Percentiles rank a stretch among this genome's conserved stretches.
Conservation (phyloP, 345 rosid species). For the Acer saccharum region DNA sequence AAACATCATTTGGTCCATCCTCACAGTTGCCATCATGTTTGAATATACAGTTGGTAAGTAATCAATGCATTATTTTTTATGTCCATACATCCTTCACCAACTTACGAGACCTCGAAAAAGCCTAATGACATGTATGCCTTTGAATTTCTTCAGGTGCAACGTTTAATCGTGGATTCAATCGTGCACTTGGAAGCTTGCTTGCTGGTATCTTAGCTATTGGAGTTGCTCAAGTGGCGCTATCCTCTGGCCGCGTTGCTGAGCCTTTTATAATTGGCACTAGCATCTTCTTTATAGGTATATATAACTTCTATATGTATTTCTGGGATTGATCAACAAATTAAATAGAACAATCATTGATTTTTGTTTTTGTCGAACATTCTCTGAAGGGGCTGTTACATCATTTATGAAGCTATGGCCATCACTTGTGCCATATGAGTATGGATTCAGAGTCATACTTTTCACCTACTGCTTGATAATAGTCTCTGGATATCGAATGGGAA, state of each 20-base stretch:
- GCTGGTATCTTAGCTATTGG: slow-evolving; percentile 57
- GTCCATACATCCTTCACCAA: neutral
- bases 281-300: slow-evolving; percentile 67
- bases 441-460: slow-evolving; percentile 62
- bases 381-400: slow-evolving; percentile 57
- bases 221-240: slow-evolving; percentile 47
- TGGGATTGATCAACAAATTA: neutral
- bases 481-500: slow-evolving; percentile 66
- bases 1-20: slow-evolving; percentile 70
- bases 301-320: slow-evolving; percentile 3
- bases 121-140: neutral
- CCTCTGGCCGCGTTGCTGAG: slow-evolving; percentile 44
- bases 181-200: slow-evolving; percentile 65
- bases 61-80: neutral
- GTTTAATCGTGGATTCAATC: slow-evolving; percentile 71
- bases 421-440: slow-evolving; percentile 63
- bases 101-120: neutral
- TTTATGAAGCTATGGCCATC: slow-evolving; percentile 71
- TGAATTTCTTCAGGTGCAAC: slow-evolving; percentile 50
- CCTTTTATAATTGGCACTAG: slow-evolving; percentile 60
- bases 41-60: slow-evolving; percentile 70
- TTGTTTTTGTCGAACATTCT: neutral
- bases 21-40: slow-evolving; percentile 72
- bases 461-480: slow-evolving; percentile 68
- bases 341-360: neutral